Conservation (phyloP, 768 basidiomycete genomes). For the Lactarius indigo region DNA sequence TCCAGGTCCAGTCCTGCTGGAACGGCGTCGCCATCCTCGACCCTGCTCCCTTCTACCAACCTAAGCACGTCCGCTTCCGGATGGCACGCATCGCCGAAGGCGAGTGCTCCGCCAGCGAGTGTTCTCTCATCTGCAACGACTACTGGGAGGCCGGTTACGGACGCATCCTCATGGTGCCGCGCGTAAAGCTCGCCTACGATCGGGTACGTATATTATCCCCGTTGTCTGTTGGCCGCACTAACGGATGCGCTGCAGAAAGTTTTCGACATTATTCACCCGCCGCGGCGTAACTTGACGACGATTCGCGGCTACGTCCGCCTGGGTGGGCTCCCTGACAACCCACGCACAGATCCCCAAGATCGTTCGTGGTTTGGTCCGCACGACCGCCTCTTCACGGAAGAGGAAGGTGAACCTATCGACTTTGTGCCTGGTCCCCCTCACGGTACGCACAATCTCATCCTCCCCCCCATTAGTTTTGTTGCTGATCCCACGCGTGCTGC, state of each 20-base stretch:
- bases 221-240: not conserved
- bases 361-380: conserved; percentile 98
- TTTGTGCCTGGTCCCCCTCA: conserved; percentile 82
- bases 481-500: conserved; percentile 1
- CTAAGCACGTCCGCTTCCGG: conserved; percentile 88
- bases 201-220: conserved; percentile 43
- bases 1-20: conserved; percentile 98
- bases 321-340: conserved; percentile 97
- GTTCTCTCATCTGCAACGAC: conserved; percentile 96
- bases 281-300: conserved; percentile 87
- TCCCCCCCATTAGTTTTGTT: not conserved
- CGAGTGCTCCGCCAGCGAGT: conserved; percentile 95
- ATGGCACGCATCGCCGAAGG: conserved; percentile 88
- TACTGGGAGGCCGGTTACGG: conserved; percentile 97
- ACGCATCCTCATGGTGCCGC: conserved; percentile 94
- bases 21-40: conserved; percentile 96
- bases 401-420: conserved; percentile 73
- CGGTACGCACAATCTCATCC: conserved; percentile 50
- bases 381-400: conserved; percentile 86
- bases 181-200: conserved; percentile 96
- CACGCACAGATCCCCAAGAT: conserved; percentile 95
- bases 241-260: conserved; percentile 58
- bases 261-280: conserved; percentile 91
- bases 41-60: conserved; percentile 90
- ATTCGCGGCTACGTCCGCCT: conserved; percentile 91